Evolutionary conservation across 139 green algal species (phyloP).

Genomic region (Klebsormidium nitens): DNA sequence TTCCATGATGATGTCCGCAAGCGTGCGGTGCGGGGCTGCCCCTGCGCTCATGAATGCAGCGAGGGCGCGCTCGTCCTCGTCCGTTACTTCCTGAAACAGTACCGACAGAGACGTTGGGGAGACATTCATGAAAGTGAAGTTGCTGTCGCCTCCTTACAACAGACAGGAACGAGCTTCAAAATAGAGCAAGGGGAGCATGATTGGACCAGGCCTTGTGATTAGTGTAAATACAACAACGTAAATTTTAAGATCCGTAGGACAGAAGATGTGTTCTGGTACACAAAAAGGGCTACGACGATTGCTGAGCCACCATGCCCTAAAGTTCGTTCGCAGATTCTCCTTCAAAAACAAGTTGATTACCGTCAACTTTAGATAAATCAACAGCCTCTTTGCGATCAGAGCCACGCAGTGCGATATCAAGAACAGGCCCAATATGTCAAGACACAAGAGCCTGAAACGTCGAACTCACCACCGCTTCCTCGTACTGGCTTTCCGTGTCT

Average conservation of each 20-base stretch:
- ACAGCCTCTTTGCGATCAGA: not conserved
- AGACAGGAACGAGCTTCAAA: constrained; percentile 7
- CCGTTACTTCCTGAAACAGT: constrained; percentile 34
- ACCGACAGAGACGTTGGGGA: too few species aligned
- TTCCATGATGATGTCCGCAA: constrained; percentile 85
- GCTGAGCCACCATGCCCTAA: too few species aligned
- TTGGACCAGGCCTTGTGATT: not conserved
- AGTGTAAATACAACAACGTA: not conserved
- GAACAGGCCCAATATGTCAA: constrained; percentile 19
- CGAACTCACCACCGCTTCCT: constrained; percentile 1
- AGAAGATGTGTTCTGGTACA: too few species aligned
- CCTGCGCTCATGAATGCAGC: constrained; percentile 62
- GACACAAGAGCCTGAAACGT: not conserved
- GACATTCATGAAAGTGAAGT: too few species aligned
- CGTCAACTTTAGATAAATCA: not conserved
- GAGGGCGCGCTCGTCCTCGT: constrained; percentile 69
- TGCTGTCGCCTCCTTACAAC: constrained; percentile 10
- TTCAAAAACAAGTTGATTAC: constrained; percentile 3
- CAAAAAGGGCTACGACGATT: too few species aligned
- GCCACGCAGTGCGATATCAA: not conserved
- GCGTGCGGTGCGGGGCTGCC: constrained; percentile 49
- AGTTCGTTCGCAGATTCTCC: not conserved
- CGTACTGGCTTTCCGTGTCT: constrained; percentile 29
- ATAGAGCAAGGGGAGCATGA: not conserved
- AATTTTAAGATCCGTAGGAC: constrained; percentile 1